phyloP scores from a whole-genome alignment of 176 grass and related monocot species.

The Avena sativa region DNA sequence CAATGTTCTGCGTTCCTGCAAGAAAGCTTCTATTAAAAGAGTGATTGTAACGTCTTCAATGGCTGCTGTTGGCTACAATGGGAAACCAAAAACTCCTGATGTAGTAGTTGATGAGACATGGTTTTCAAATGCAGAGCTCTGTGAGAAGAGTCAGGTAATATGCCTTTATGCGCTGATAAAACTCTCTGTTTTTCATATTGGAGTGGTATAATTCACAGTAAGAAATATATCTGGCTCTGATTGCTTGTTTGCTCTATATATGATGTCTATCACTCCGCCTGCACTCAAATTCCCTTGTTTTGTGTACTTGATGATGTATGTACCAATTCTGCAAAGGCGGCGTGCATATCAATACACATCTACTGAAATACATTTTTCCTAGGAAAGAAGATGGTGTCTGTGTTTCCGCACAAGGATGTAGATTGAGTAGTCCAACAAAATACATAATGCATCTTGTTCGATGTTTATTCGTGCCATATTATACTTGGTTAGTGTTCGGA shows the following conservation, averaged over 20 bases:
- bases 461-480: slow-evolving; percentile 12
- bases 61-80: slow-evolving; percentile 26
- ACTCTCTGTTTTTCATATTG: not conserved
- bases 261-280: not conserved
- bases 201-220: not conserved
- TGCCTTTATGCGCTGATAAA: not conserved
- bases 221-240: slow-evolving; percentile 10
- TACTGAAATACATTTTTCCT: too few species aligned
- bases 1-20: slow-evolving; percentile 39
- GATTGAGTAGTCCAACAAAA: not conserved
- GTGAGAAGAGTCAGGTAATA: slow-evolving; percentile 26
- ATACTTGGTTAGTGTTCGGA: slow-evolving; percentile 3
- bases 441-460: slow-evolving; percentile 7
- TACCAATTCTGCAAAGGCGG: not conserved
- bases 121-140: slow-evolving; percentile 34
- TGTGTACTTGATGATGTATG: not conserved
- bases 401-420: not conserved
- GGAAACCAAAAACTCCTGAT: slow-evolving; percentile 41
- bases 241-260: not conserved
- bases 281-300: not conserved
- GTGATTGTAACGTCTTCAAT: slow-evolving; percentile 43
- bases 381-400: not conserved
- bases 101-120: slow-evolving; percentile 42
- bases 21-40: slow-evolving; percentile 29
- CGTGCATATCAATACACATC: not conserved